Conservation (phyloP, 805 yeast species). For the Candida endomychidarum region DNA sequence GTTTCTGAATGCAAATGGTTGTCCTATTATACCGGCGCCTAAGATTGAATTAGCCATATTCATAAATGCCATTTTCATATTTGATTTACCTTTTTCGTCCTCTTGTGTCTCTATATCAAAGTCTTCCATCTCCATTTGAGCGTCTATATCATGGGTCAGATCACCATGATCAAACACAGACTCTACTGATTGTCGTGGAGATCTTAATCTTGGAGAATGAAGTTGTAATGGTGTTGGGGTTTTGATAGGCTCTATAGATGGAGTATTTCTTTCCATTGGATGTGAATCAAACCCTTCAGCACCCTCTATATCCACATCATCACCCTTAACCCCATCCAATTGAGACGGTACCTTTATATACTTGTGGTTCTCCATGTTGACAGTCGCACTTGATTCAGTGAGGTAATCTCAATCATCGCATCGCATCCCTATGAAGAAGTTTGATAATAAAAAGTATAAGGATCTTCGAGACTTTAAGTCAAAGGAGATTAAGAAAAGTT, state of each 20-base stretch:
- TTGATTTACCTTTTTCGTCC: constrained; percentile 32
- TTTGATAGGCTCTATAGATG: too few species aligned
- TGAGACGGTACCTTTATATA: constrained; percentile 3
- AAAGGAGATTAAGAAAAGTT: constrained; percentile 73
- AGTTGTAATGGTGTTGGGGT: too few species aligned
- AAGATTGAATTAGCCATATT: constrained; percentile 94
- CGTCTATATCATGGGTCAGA: too few species aligned
- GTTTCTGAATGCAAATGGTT: constrained; percentile 82
- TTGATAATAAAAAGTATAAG: constrained; percentile 20
- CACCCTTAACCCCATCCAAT: too few species aligned
- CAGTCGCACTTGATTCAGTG: too few species aligned
- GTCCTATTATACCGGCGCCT: constrained; percentile 96
- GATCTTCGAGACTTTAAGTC: constrained; percentile 41
- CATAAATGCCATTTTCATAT: constrained; percentile 86
- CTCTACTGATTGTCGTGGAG: not conserved
- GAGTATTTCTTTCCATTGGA: too few species aligned
- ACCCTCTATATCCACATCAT: not conserved
- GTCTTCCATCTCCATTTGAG: too few species aligned
- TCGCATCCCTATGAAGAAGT: constrained; percentile 15
- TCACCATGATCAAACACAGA: not conserved
- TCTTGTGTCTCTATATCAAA: not conserved
- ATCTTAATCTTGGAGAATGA: too few species aligned
- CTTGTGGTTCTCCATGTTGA: constrained; percentile 1
- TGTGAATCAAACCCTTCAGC: too few species aligned
- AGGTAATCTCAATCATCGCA: constrained; percentile 15